Conservation (phyloP, 2,329 filamentous ascomycete genomes). For the Aspergillus felis region DNA sequence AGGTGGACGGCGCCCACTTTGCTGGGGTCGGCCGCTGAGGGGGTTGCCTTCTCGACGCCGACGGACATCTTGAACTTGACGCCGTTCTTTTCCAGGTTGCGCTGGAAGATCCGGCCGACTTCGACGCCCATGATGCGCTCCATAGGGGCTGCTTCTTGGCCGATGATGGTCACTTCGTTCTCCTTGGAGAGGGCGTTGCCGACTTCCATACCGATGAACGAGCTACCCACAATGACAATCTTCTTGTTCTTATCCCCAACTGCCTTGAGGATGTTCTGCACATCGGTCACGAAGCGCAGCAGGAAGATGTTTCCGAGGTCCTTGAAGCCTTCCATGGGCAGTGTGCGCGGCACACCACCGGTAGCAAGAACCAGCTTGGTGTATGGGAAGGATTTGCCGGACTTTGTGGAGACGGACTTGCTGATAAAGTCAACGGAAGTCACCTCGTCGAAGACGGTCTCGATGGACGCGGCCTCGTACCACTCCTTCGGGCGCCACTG, state of each 20-base stretch:
- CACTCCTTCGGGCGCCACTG: constrained; percentile 72
- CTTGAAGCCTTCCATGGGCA: constrained; percentile 83
- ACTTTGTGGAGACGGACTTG: constrained; percentile 71
- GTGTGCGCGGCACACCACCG: constrained; percentile 69
- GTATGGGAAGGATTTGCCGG: constrained; percentile 69
- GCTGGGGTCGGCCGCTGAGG: constrained; percentile 62
- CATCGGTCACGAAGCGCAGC: constrained; percentile 72
- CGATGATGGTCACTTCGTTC: constrained; percentile 81
- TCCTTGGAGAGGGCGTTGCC: constrained; percentile 75
- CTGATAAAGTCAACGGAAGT: constrained; percentile 69
- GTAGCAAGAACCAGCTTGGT: constrained; percentile 88
- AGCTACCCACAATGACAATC: constrained; percentile 85
- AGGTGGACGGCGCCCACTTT: constrained; percentile 77
- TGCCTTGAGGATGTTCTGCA: constrained; percentile 70
- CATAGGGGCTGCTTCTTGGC: constrained; percentile 81
- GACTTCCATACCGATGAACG: constrained; percentile 98
- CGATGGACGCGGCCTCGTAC: constrained; percentile 62
- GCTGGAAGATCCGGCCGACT: constrained; percentile 77
- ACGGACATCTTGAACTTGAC: constrained; percentile 84
- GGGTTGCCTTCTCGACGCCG: constrained; percentile 75
- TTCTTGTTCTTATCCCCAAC: constrained; percentile 84
- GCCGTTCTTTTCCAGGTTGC: constrained; percentile 75
- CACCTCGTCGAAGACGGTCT: constrained; percentile 58
- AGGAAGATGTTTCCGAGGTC: constrained; percentile 83
- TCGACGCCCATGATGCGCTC: constrained; percentile 79